Conservation (phyloP, 2,329 filamentous ascomycete genomes). For the Biscogniauxia marginata region DNA sequence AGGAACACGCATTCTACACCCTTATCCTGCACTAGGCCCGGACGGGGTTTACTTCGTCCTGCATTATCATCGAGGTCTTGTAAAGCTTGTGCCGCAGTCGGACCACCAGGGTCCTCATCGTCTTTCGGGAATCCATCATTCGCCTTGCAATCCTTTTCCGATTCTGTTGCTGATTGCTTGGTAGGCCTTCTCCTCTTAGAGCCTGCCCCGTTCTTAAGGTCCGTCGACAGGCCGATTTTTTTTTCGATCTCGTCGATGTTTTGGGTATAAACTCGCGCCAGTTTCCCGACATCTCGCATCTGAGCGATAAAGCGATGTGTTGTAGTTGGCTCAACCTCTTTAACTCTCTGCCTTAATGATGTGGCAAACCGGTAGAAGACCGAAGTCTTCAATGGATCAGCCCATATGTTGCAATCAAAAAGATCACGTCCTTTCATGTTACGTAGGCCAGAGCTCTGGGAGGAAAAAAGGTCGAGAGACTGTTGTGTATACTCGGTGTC, state of each 20-base stretch:
- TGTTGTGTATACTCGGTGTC: slow-evolving; percentile 45
- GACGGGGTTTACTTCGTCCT: slow-evolving; percentile 16
- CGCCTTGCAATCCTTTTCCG: slow-evolving; percentile 31
- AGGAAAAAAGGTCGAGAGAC: slow-evolving; percentile 39
- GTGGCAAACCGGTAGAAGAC: slow-evolving; percentile 74
- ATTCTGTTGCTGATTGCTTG: slow-evolving; percentile 29
- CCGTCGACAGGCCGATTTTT: slow-evolving; percentile 65
- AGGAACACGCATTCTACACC: slow-evolving; percentile 68
- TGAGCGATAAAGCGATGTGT: slow-evolving; percentile 69
- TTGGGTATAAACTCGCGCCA: slow-evolving; percentile 72
- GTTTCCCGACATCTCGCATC: slow-evolving; percentile 63
- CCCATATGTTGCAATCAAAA: slow-evolving; percentile 70
- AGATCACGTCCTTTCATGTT: slow-evolving; percentile 70
- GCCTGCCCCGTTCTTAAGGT: slow-evolving; percentile 61
- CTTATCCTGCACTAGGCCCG: slow-evolving; percentile 30
- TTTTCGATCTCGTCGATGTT: slow-evolving; percentile 75
- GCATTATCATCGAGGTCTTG: slow-evolving; percentile 16
- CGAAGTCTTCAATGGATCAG: slow-evolving; percentile 64
- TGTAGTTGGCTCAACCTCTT: slow-evolving; percentile 60
- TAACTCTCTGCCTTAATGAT: slow-evolving; percentile 62
- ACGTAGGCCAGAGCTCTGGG: slow-evolving; percentile 46
- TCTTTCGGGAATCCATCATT: slow-evolving; percentile 19
- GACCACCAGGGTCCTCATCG: slow-evolving; percentile 10
- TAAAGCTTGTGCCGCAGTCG: slow-evolving; percentile 19
- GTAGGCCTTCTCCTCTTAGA: slow-evolving; percentile 50